Percentiles rank a stretch among this genome's conserved stretches.
phyloP scores from a whole-genome alignment of 306 rosid genomes.

The Castanea sativa region DNA sequence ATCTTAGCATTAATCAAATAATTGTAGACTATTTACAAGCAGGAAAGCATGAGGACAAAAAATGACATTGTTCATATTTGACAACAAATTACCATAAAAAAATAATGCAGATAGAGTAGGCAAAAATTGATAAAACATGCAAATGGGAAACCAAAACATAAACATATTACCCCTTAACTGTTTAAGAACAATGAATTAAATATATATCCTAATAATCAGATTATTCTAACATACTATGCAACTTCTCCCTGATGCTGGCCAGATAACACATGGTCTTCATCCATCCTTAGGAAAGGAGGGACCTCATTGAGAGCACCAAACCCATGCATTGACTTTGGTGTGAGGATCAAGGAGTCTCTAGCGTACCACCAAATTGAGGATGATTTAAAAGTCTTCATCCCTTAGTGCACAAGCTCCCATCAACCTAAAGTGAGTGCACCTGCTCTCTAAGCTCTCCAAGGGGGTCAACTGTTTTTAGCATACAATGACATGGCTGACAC shows the following conservation, averaged over 20 bases:
- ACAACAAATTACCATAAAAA: neutral
- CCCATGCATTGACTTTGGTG: too few relatives aligned
- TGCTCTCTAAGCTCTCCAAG: neutral
- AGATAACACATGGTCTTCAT: neutral
- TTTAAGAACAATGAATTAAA: neutral
- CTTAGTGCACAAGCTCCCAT: neutral
- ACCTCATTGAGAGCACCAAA: too few relatives aligned
- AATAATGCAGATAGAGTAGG: neutral
- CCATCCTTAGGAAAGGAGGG: neutral
- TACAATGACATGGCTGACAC: neutral
- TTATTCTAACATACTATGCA: neutral
- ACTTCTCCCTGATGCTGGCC: neutral
- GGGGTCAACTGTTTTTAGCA: neutral
- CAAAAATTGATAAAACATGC: neutral
- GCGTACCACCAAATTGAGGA: neutral
- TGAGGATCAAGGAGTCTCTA: neutral
- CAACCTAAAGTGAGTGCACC: neutral
- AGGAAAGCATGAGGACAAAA: neutral
- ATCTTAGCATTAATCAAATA: neutral
- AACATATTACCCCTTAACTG: neutral
- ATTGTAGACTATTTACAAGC: neutral
- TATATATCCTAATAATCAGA: too few relatives aligned
- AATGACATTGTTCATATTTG: neutral
- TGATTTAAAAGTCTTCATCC: neutral
- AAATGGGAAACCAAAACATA: neutral